These are phyloP conservation scores for Fusarium devonianum DNA, from an alignment of 2,329 filamentous ascomycete genomes.

Conservation along the genomic window DNA sequence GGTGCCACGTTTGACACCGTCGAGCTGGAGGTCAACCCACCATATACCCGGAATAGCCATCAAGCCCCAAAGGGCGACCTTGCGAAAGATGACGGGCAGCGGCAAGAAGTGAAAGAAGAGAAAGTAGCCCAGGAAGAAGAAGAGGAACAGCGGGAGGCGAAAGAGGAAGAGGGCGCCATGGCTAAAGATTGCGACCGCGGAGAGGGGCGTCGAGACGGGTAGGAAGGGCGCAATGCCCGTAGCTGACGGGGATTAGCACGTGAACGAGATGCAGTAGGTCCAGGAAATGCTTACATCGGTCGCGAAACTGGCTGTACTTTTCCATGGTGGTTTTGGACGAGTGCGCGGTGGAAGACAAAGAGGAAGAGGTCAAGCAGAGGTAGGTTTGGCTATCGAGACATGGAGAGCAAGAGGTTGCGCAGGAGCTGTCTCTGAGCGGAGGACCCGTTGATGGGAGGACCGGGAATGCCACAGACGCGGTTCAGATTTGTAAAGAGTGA, in stretches of 20 bases:
- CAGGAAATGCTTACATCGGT: slow-evolving; percentile 69
- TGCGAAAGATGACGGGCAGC: slow-evolving; percentile 68
- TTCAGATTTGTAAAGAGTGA: neutral
- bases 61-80: slow-evolving; percentile 86
- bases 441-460: neutral
- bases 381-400: slow-evolving; percentile 35
- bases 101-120: slow-evolving; percentile 83
- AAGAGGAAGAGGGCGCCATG: slow-evolving; percentile 79
- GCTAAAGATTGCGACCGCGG: slow-evolving; percentile 68
- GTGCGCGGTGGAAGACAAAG: slow-evolving; percentile 15
- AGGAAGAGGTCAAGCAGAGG: slow-evolving; percentile 16
- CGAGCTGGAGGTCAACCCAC: slow-evolving; percentile 99
- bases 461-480: slow-evolving; percentile 3
- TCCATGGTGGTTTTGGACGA: slow-evolving; percentile 70
- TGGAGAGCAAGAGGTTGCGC: slow-evolving; percentile 16
- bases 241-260: slow-evolving; percentile 59
- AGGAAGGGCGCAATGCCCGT: slow-evolving; percentile 97
- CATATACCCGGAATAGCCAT: slow-evolving; percentile 91
- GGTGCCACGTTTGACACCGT: slow-evolving; percentile 92
- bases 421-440: slow-evolving; percentile 6
- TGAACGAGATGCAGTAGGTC: slow-evolving; percentile 4
- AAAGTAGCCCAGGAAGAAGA: slow-evolving; percentile 75
- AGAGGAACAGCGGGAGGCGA: slow-evolving; percentile 79
- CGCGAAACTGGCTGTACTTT: slow-evolving; percentile 92
- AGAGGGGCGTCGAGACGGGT: slow-evolving; percentile 73